Percentiles rank a stretch among this genome's conserved stretches.
phyloP scores from a whole-genome alignment of 202 grass and related monocot genomes.

The Cymbopogon flexuosus region DNA sequence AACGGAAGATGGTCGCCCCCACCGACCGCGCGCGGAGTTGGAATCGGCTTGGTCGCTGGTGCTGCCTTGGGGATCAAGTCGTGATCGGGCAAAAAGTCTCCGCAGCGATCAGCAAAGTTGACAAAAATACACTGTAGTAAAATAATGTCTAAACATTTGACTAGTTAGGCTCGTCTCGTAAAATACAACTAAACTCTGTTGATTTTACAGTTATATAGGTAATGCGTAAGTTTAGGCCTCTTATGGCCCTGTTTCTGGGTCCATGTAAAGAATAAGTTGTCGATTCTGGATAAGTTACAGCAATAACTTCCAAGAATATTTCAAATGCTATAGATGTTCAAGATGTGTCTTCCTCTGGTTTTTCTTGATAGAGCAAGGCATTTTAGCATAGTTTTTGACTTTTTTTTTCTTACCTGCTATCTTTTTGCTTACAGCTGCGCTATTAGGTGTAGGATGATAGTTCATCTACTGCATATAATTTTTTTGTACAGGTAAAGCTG shows the following conservation, averaged over 20 bases:
- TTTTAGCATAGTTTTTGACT: not conserved
- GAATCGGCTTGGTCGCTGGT: no score
- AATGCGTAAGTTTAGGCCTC: not conserved
- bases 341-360: not conserved
- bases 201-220: conserved; percentile 22
- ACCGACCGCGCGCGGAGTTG: no score
- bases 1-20: no score
- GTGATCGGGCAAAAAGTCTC: no score
- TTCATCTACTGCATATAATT: conserved; percentile 13
- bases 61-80: no score
- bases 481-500: not conserved
- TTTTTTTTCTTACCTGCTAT: not conserved
- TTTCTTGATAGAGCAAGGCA: not conserved
- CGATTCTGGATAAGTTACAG: conserved; percentile 14
- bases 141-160: no score
- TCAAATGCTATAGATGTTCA: conserved; percentile 14
- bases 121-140: no score
- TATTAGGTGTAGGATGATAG: conserved; percentile 11
- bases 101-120: no score
- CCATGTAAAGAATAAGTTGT: not conserved
- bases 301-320: not conserved
- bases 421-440: conserved; percentile 2
- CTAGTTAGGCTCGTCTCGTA: no score
- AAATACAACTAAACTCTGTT: not conserved
- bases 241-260: not conserved